Evolutionary conservation across 805 yeast species (phyloP), one percentile per base, ranked within the genome.

Genomic region (Candida ipomoeae): DNA sequence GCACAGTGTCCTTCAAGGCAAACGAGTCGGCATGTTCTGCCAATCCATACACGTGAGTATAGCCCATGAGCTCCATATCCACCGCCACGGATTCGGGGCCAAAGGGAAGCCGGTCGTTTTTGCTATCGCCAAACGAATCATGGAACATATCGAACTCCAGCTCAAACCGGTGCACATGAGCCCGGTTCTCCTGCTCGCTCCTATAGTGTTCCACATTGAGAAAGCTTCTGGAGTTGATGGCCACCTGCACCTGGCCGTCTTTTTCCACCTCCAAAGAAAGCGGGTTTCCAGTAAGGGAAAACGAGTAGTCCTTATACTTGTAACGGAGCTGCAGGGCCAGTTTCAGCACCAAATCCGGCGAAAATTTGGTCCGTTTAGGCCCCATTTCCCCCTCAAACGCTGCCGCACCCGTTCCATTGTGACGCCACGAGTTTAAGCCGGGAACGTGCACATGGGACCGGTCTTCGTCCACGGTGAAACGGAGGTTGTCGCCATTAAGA

Each of bases 11-110:
- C 49, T 83, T 82, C 56, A 94, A 71, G 17, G 84, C 75, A 44
- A 94, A 68, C 0, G 85, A 72, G 58, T 89, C 96, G 0, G 98
- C 92, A 62, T 94, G 99, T 66, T 94, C 99, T 0, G 99, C 98
- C 40, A 94, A 86, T n/a, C 99, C 99, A 65, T 81, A 94, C 1
- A 89, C 87, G 60, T 85, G 77, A 5, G 72, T 64, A 57, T 75
- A 84, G 0, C 81, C 83, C 2, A 68, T 62, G 56, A 94, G 84
- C 0, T 81, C 68, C 52, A 89, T 77, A 64, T 94, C 99, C 29
- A 87, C 56, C 0, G 85, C 97, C 23, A 94, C 75, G 0, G 97
- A 81, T 66, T 94, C 98, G 0, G 99, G 98, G 0, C 96, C 96
- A 37, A 87, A 68, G 6, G 90, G 89, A 11, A 87, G 56, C 3